Conservation (phyloP, 257 asterid genomes). For the Solanum lignicaule region DNA sequence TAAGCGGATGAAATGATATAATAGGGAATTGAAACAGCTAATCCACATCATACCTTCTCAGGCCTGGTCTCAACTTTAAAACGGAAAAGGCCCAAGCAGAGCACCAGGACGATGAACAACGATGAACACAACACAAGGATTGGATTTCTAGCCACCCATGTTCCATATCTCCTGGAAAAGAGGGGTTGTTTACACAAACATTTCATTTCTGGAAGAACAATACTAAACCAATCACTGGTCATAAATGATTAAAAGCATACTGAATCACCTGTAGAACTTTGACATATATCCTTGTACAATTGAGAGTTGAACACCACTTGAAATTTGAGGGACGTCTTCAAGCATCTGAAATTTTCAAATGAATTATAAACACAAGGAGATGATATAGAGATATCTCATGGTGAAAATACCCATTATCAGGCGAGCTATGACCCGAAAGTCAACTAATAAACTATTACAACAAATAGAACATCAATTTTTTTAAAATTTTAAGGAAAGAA, state of each 20-base stretch:
- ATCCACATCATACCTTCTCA: conserved; percentile 53
- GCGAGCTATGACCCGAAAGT: not conserved
- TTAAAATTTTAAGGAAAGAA: not conserved
- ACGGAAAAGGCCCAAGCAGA: conserved; percentile 86
- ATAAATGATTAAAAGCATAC: conserved; percentile 3
- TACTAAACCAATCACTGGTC: conserved; percentile 1
- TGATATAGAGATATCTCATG: not conserved
- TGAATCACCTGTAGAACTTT: conserved; percentile 70
- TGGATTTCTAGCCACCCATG: conserved; percentile 98
- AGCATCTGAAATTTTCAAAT: conserved; percentile 51
- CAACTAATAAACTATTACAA: not conserved
- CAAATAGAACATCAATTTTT: not conserved
- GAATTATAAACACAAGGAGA: not conserved
- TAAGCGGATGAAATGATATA: not conserved
- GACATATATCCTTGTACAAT: conserved; percentile 97
- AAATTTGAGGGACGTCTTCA: conserved; percentile 84
- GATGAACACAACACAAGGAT: conserved; percentile 75
- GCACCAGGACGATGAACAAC: conserved; percentile 54
- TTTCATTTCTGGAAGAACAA: conserved; percentile 1
- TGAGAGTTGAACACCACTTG: conserved; percentile 80
- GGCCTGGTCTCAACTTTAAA: conserved; percentile 96
- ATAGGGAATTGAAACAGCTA: not conserved
- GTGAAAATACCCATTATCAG: not conserved
- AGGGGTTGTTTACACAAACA: conserved; percentile 10
- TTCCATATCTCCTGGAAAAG: conserved; percentile 86